Evolutionary conservation across 306 rosid genomes (phyloP).

Genomic region (Vigna unguiculata): DNA sequence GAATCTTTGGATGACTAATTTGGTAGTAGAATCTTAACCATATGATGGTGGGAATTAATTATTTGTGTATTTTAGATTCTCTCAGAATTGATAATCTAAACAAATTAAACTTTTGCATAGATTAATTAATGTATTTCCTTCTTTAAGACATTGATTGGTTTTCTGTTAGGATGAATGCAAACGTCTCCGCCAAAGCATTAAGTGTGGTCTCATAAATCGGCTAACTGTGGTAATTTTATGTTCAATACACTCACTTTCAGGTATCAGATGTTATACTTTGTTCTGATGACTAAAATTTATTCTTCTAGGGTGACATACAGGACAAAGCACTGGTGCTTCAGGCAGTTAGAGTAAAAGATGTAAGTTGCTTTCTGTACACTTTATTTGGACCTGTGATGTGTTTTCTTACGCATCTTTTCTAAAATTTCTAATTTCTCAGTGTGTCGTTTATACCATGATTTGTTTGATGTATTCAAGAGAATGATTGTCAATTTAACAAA

Average conservation of each 20-base stretch:
- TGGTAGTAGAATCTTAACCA: constrained; percentile 33
- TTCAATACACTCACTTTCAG: constrained; percentile 37
- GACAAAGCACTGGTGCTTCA: constrained; percentile 85
- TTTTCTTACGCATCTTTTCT: constrained; percentile 25
- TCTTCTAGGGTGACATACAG: constrained; percentile 89
- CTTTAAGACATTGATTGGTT: constrained; percentile 34
- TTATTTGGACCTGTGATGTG: constrained; percentile 7
- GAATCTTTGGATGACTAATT: constrained; percentile 26
- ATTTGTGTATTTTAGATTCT: constrained; percentile 24
- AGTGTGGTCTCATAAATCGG: constrained; percentile 91
- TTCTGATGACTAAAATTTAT: constrained; percentile 47
- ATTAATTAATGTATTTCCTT: constrained; percentile 25
- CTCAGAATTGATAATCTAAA: constrained; percentile 7
- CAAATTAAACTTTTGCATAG: neutral
- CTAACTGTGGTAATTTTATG: constrained; percentile 78
- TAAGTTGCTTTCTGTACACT: constrained; percentile 53
- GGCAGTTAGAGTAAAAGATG: constrained; percentile 96
- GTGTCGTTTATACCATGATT: constrained; percentile 3
- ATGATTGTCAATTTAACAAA: constrained; percentile 25
- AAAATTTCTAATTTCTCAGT: constrained; percentile 10
- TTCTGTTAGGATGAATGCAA: constrained; percentile 92
- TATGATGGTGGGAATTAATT: constrained; percentile 27
- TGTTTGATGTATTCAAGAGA: constrained; percentile 28
- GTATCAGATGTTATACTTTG: constrained; percentile 20
- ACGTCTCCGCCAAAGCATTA: constrained; percentile 97